Percentiles rank a stretch among this genome's conserved stretches.
phyloP scores from a whole-genome alignment of 2,329 filamentous ascomycete genomes.

The Colletotrichum aenigma region DNA sequence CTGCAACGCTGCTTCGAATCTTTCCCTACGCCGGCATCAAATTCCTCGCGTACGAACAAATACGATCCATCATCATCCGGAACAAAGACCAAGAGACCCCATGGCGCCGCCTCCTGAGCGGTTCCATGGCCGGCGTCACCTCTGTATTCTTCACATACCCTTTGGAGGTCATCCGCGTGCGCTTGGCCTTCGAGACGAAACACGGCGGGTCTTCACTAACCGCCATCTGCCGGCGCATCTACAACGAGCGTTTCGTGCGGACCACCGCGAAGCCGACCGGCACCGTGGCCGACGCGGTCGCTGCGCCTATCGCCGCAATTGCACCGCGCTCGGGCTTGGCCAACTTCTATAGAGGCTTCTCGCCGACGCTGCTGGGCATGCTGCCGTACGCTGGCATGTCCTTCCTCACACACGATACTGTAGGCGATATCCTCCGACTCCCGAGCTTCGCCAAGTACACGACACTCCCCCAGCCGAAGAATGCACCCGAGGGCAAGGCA shows the following conservation, averaged over 20 bases:
- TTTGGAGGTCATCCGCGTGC: conserved; percentile 89
- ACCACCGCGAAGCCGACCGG: conserved; percentile 35
- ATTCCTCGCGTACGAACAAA: conserved; percentile 97
- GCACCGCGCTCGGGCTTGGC: conserved; percentile 70
- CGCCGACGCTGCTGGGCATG: conserved; percentile 91
- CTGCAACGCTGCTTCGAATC: conserved; percentile 89
- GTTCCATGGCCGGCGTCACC: conserved; percentile 80
- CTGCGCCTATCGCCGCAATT: conserved; percentile 46
- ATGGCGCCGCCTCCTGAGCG: conserved; percentile 74
- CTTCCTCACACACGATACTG: conserved; percentile 92
- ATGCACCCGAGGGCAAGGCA: conserved; percentile 62
- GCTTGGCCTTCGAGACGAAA: conserved; percentile 93
- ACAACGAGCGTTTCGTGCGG: conserved; percentile 69
- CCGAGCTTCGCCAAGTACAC: conserved; percentile 73
- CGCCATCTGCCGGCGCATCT: conserved; percentile 86
- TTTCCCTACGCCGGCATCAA: conserved; percentile 99
- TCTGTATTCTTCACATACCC: conserved; percentile 98
- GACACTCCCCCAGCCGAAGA: conserved; percentile 68
- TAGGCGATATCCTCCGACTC: conserved; percentile 80
- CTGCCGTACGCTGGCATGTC: conserved; percentile 94
- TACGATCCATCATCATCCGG: conserved; percentile 79
- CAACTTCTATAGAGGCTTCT: conserved; percentile 97
- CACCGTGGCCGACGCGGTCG: conserved; percentile 45
- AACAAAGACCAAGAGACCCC: conserved; percentile 78
- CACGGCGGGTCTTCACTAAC: conserved; percentile 71